These are phyloP conservation scores for Trypethelium eluteriae DNA, from an alignment of 495 filamentous ascomycete genomes.

Conservation along the genomic window DNA sequence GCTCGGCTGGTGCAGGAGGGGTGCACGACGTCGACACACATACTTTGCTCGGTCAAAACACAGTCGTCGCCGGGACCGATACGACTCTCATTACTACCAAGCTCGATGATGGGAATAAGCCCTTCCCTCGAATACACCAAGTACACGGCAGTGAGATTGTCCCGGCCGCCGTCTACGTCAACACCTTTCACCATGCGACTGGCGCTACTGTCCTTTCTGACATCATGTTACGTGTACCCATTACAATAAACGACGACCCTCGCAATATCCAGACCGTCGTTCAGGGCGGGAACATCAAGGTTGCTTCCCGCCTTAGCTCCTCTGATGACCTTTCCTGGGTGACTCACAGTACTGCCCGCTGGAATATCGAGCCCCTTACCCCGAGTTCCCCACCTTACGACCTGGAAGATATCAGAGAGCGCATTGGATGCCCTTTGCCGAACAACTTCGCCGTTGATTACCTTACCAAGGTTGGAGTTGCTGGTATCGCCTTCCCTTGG, in stretches of 20 bases:
- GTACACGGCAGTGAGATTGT: conserved; percentile 38
- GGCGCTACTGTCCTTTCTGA: conserved; percentile 22
- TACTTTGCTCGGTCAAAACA: background rate
- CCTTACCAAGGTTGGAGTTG: conserved; percentile 38
- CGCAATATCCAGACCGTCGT: background rate
- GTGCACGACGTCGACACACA: background rate
- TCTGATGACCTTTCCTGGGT: conserved; percentile 30
- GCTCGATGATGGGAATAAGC: conserved; percentile 30
- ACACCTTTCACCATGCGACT: conserved; percentile 36
- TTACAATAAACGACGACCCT: background rate
- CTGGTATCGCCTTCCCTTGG: conserved; percentile 44
- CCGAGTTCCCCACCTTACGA: background rate
- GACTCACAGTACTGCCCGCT: conserved; percentile 36
- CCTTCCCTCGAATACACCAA: conserved; percentile 28
- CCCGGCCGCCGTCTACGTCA: conserved; percentile 37
- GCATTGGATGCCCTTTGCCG: conserved; percentile 12
- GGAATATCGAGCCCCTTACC: conserved; percentile 4
- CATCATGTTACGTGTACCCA: conserved; percentile 21
- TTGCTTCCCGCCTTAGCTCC: conserved; percentile 32
- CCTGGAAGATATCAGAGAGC: background rate
- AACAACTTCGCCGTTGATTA: conserved; percentile 38
- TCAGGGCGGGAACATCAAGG: conserved; percentile 22
- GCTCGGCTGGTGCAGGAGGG: no score
- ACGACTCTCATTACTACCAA: background rate
- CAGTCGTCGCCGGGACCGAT: background rate